Evolutionary conservation across 495 filamentous ascomycete species (phyloP).

Genomic region (Mytilinidion resinicola): DNA sequence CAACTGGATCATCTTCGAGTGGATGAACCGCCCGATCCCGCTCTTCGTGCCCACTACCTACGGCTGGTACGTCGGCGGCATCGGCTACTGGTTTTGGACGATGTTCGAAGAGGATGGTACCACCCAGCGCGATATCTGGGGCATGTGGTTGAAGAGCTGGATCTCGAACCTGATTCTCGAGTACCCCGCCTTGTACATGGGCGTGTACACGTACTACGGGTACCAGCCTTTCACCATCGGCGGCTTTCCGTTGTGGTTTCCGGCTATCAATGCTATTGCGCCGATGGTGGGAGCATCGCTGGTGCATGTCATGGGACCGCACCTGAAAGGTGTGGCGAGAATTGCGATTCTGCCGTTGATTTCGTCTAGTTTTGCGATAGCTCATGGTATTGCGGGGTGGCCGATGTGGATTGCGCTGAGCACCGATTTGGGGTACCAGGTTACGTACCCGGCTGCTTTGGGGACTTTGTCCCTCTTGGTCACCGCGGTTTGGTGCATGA

Average conservation of each 20-base stretch:
- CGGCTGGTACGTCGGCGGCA: background rate
- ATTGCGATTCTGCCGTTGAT: background rate
- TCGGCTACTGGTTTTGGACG: constrained; percentile 1
- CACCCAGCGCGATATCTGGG: background rate
- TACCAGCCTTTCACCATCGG: constrained; percentile 1
- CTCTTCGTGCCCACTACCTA: background rate
- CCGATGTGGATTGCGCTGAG: background rate
- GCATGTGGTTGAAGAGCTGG: constrained; percentile 1
- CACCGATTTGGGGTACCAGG: background rate
- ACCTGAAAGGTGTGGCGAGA: background rate
- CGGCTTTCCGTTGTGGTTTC: background rate
- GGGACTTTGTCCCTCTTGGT: background rate
- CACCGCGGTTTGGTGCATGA: background rate
- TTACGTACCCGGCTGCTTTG: background rate
- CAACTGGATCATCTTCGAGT: background rate
- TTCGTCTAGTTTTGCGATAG: background rate
- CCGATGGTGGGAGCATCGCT: background rate
- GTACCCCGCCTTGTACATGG: constrained; percentile 1
- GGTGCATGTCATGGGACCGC: background rate
- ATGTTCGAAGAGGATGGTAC: background rate
- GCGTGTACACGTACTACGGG: background rate
- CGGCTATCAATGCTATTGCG: background rate
- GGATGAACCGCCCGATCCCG: background rate
- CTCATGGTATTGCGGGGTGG: background rate
- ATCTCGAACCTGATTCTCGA: background rate